A percentile compares a stretch with the other conserved stretches of the same genome.
Evolutionary conservation across 768 basidiomycete species (phyloP).

Genomic region (Postia placenta): DNA sequence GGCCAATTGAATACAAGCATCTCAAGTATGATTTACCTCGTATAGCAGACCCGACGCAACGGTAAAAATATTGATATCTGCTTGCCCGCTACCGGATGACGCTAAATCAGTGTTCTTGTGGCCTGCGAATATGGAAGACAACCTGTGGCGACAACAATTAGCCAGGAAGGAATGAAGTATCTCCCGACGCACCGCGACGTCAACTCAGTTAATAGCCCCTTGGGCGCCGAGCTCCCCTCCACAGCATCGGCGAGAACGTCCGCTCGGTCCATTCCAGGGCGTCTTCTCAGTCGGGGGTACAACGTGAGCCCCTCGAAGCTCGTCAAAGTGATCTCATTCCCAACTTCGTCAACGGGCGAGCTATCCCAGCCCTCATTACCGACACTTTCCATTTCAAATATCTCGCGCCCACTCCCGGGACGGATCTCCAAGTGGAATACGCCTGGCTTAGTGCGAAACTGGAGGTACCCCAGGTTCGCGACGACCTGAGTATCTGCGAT

Average conservation of each 20-base stretch:
- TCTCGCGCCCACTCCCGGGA: conserved; percentile 70
- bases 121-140: conserved; percentile 21
- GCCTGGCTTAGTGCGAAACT: conserved; percentile 92
- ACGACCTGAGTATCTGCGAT: conserved; percentile 90
- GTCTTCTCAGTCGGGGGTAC: conserved; percentile 70
- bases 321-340: conserved; percentile 73
- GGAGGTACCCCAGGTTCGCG: conserved; percentile 92
- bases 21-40: conserved; percentile 53
- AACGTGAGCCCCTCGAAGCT: conserved; percentile 89
- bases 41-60: conserved; percentile 96
- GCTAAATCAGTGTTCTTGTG: conserved; percentile 11
- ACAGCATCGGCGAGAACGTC: conserved; percentile 62
- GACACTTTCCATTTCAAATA: conserved; percentile 79
- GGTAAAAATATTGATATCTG: conserved; percentile 98
- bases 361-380: conserved; percentile 91
- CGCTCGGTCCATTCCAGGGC: conserved; percentile 69
- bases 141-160: conserved; percentile 11
- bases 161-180: background rate
- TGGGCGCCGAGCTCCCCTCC: conserved; percentile 21
- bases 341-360: conserved; percentile 56
- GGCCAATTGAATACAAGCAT: background rate
- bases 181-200: conserved; percentile 41
- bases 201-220: conserved; percentile 41
- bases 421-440: conserved; percentile 81
- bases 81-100: conserved; percentile 38